Base-by-base conservation (phyloP, 2,329 filamentous ascomycete species). In the Neonectria ditissima region DNA sequence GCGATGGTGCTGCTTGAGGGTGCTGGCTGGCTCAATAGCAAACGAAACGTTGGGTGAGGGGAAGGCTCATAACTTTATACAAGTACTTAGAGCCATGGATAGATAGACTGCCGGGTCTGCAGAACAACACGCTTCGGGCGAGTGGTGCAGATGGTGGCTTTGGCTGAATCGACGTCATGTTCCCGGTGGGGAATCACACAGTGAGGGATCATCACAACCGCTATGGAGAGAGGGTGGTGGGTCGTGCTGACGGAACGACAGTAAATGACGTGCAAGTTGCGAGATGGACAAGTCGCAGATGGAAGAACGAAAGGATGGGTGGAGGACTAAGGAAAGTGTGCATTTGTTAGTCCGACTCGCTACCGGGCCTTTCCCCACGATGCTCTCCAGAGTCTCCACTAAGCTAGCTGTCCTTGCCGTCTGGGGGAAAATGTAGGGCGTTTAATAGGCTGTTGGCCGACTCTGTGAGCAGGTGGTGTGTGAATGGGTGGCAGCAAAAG, bases 141-240 rank as follows among this genome's bases (percentile, higher is more conserved):
- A 43, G 28, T 55, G 10, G 39, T 32, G 28, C 34, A 26, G 44
- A 20, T 14, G 13, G 5, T 16, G 10, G 16, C 3, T 41, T 20
- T 16, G 10, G 16, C 20, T 44, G 37, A 37, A 58, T 26, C 47
- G 56, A 59, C 47, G 47, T 59, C 56, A n/a, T n/a, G n/a, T n/a
- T n/a, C n/a, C n/a, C n/a, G n/a, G n/a, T n/a, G n/a, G n/a, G n/a
- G n/a, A n/a, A n/a, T n/a, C n/a, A n/a, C 18, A 20, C 56, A 11
- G 55, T 52, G 43, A 18, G 47, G 13, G 56, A 59, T 59, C 56
- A 48, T 45, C 56, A 45, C 22, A 18, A 39, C 37, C 9, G 37
- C 37, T n/a, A n/a, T n/a, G n/a, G 9, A 45, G 34, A 39, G 28
- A 30, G 14, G 37, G 18, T 28, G 45, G 56, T 37, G 48, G 56